Conservation (phyloP, 2,329 filamentous ascomycete genomes). For the Fusarium drepaniforme region DNA sequence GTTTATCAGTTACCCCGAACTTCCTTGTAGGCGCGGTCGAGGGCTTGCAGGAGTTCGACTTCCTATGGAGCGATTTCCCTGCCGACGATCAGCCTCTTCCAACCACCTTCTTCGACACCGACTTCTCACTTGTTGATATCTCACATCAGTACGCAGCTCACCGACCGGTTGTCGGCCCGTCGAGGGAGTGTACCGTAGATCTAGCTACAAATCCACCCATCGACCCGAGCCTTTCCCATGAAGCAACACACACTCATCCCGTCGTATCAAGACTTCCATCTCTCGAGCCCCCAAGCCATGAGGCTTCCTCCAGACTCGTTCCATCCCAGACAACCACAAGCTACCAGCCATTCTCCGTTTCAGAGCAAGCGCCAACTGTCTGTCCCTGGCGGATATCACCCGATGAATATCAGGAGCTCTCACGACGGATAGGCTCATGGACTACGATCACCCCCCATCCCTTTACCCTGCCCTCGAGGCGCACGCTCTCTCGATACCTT, state of each 20-base stretch:
- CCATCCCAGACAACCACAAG: background rate
- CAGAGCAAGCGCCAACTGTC: background rate
- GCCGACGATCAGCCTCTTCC: conserved; percentile 7
- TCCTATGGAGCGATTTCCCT: conserved; percentile 12
- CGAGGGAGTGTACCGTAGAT: background rate
- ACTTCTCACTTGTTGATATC: conserved; percentile 11
- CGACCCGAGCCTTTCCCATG: background rate
- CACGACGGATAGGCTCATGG: background rate
- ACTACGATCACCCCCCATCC: background rate
- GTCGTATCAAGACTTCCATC: background rate
- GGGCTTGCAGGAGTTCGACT: conserved; percentile 6
- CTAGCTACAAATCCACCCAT: background rate
- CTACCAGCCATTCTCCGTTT: background rate
- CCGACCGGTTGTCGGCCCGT: background rate
- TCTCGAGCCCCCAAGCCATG: background rate
- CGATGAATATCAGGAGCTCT: conserved; percentile 12
- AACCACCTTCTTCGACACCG: conserved; percentile 2
- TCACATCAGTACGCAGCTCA: conserved; percentile 7
- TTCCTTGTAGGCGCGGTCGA: background rate
- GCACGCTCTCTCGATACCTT: conserved; percentile 22
- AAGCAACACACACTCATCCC: background rate
- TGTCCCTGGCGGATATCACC: conserved; percentile 16
- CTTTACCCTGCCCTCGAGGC: conserved; percentile 17
- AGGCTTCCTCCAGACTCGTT: background rate
- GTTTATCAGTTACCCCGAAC: background rate